Evolutionary conservation across 345 rosid genomes (phyloP), one percentile per base, ranked within the genome.

Genomic region (Arabidopsis arenosa): DNA sequence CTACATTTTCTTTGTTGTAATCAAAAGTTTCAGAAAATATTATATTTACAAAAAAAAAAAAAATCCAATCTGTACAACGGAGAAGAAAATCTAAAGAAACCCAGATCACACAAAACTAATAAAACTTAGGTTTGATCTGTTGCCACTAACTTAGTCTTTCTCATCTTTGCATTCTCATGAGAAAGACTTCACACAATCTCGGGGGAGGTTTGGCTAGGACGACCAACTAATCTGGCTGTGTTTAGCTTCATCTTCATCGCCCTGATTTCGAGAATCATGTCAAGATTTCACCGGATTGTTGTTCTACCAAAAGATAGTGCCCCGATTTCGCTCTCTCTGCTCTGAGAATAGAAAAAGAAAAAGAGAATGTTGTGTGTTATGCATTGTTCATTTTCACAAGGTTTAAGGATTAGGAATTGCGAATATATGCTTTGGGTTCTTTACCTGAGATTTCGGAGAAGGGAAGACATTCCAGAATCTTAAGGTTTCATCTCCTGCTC

Each of bases 401-500:
- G n/a, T 51, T 49, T 5, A 5, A 78, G 15, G 37, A 9, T 21
- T 13, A 4, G 4, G 36, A 26, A 6, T 21, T 0, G 0, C 0
- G n/a, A 18, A 10, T 5, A 11, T 15, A 56, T 47, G 49, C 2
- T 4, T 9, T 1, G 2, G n/a, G 18, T 68, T 32, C 36, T 70
- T 72, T 80, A 91, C 99, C 97, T 91, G 96, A 70, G 92, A 96
- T 75, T 93, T 96, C 0, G 93, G 98, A 55, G 97, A 88, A 49
- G 98, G 99, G 81, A 96, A 96, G 59, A 96, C 96, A 35, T 90
- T 93, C 99, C 99, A 96, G 80, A 96, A 96, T 78, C 98, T 84
- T 28, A 93, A 82, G 0, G 99, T 96, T 80, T 96, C 99, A 74
- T 96, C 98, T 72, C 99, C 99, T 59, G 99, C 99, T 81, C 99